These are phyloP conservation scores for Populus hybrid DNA, from an alignment of 441 rosid genomes.

Conservation along the genomic window DNA sequence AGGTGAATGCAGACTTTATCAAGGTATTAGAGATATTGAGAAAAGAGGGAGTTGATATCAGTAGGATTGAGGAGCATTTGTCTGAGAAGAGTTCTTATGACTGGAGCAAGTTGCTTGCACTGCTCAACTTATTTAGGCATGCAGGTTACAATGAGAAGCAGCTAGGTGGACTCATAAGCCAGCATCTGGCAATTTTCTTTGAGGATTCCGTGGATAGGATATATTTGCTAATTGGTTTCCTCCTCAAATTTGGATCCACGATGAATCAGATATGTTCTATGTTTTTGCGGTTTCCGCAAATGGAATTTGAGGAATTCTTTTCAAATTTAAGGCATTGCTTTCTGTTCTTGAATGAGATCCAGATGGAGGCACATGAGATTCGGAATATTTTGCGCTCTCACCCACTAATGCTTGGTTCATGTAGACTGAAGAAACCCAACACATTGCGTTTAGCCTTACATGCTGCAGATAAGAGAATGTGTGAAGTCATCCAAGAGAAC, in stretches of 20 bases:
- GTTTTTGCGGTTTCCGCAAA: conserved; percentile 47
- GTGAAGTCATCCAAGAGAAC: conserved; percentile 51
- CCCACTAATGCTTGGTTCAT: conserved; percentile 43
- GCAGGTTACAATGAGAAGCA: conserved; percentile 32
- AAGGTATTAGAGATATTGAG: conserved; percentile 45
- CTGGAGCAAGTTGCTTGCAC: conserved; percentile 53
- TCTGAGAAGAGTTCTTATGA: conserved; percentile 30
- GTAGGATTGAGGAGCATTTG: conserved; percentile 48
- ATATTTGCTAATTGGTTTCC: conserved; percentile 41
- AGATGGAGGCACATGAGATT: conserved; percentile 55
- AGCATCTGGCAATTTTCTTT: conserved; percentile 46
- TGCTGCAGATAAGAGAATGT: conserved; percentile 50
- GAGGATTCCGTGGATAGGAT: conserved; percentile 55
- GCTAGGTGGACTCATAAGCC: conserved; percentile 38
- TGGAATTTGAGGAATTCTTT: conserved; percentile 37
- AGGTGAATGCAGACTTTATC: conserved; percentile 37
- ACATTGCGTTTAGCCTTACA: conserved; percentile 42
- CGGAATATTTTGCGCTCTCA: conserved; percentile 41
- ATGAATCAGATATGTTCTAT: conserved; percentile 34
- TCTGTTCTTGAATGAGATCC: conserved; percentile 48
- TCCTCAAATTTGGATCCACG: conserved; percentile 53
- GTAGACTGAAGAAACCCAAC: conserved; percentile 53
- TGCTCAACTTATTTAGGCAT: conserved; percentile 40
- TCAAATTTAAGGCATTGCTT: conserved; percentile 55
- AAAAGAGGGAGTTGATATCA: conserved; percentile 38